Evolutionary conservation across 192 early-diverging fungal species (phyloP), one percentile per base, ranked within the genome.

Genomic region (Coemansia sp.): DNA sequence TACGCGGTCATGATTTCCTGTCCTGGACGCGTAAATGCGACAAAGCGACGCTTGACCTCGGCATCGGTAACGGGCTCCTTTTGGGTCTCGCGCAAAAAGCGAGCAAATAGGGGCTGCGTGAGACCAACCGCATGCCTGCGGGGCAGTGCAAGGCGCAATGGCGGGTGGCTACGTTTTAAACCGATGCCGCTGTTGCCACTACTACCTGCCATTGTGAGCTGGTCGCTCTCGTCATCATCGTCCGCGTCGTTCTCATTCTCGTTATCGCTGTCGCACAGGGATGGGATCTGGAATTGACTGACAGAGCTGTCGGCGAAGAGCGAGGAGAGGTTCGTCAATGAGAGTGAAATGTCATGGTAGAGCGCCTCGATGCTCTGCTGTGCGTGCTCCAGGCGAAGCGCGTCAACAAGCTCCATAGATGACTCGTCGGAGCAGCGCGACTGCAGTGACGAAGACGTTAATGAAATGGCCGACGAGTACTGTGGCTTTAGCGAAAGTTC

Each of bases 61-160:
- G 66, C 55, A 23, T 77, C 64, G 0, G 52, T 52, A n/a, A 83
- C 47, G 9, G 23, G 13, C 32, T 77, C 80, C 60, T 83, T 77
- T 23, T 83, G 80, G 11, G 69, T 55, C 30, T 83, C 80, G 23
- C 72, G 75, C 66, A 83, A 44, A 67, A 75, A 83, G 53, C 67
- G 80, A 6, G 49, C 59, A 67, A 83, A 83, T 8, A 77, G 53
- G 3, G 80, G 32, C 55, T 64, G 75, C 1, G 80, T 75, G 13
- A 83, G 44, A 4, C 75, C 80, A 63, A 69, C 64, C 4, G 66
- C 63, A 38, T 57, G 67, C 23, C 52, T 66, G 17, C 62, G 63
- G 37, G 72, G 75, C 43, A 83, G 53, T 17, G 72, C 75, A 16
- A 83, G 63, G 16, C 44, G 75, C 58, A 82, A 33, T 5, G 42